Evolutionary conservation across 2,329 filamentous ascomycete species (phyloP), one percentile per base, ranked within the genome.

Genomic region (Ophiocordyceps australis): DNA sequence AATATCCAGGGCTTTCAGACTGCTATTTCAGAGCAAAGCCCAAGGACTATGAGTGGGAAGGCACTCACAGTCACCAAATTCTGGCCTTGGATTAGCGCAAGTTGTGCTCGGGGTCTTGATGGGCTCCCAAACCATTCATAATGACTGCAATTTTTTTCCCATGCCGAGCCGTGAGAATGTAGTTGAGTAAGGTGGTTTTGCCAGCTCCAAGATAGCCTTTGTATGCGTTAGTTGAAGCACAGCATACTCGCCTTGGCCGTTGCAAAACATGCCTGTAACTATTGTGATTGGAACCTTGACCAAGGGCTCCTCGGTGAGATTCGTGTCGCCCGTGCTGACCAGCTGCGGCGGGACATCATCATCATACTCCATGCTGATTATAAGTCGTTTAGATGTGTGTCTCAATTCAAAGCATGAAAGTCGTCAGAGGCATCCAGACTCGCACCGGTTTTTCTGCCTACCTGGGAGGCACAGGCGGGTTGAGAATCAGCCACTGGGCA

Each of bases 111-210:
- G 10, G 16, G 13, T 14, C 26, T 12, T 22, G 5, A 5, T 7
- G 20, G 27, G 5, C 7, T 17, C 21, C 28, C 38, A 30, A 32
- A 45, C 81, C 83, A 50, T 98, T 98, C 57, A 98, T 69, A 30
- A 98, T 95, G 10, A 98, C 89, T 9, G 89, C 89, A 47, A 98
- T 89, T 43, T 83, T 93, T 62, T 95, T 95, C 48, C 86, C 86
- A 62, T 98, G 89, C 32, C 86, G 75, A 30, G 85, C 83, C 16
- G 78, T 92, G 27, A 98, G 59, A 33, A 98, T 95, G 48, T 95
- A 93, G 49, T 98, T 95, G 30, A 98, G 59, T 17, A 95, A 54
- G 0, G 86, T 95, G 0, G 86, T 95, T 52, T 98, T 98, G 12
- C 89, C 89, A 7, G 89, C 82, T 12, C 89, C 89, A 4, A 98